Evolutionary conservation across 177 flowering plant genomes (phyloP).

Genomic region (Vitis hybrid): DNA sequence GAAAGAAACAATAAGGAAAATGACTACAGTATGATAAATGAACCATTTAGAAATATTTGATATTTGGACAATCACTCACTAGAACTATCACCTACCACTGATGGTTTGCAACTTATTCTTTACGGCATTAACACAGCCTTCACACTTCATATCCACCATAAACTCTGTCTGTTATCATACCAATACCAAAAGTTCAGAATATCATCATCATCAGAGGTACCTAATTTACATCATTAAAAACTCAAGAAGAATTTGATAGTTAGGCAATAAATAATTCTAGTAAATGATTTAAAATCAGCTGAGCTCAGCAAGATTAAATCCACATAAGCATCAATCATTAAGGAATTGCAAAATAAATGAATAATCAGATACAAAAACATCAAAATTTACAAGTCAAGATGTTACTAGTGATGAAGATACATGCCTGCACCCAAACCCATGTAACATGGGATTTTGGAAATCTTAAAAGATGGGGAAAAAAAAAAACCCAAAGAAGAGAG

Average conservation of each 20-base stretch:
- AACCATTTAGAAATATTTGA: no score
- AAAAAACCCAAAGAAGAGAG: no score
- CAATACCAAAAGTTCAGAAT: constrained; percentile 16
- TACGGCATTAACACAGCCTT: constrained; percentile 85
- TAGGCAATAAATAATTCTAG: neutral
- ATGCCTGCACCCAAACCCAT: no score
- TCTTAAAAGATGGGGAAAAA: no score
- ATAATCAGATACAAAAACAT: no score
- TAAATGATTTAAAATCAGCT: neutral
- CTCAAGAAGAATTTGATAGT: neutral
- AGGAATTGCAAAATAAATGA: no score
- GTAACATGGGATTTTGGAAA: no score
- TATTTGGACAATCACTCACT: neutral
- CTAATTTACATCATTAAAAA: neutral
- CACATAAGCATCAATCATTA: no score
- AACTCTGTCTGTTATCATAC: constrained; percentile 66
- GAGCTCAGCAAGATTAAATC: neutral
- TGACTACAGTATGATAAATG: no score
- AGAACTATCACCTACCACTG: constrained; percentile 43
- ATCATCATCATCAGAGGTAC: neutral
- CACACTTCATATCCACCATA: constrained; percentile 97
- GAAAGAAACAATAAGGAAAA: neutral
- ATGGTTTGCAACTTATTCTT: constrained; percentile 66
- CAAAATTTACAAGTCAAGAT: no score
- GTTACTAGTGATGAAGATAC: no score